Percentiles rank a stretch among this genome's conserved stretches.
These are phyloP conservation scores for Lentinula guzmanii DNA, from an alignment of 768 basidiomycete species.

Conservation along the genomic window DNA sequence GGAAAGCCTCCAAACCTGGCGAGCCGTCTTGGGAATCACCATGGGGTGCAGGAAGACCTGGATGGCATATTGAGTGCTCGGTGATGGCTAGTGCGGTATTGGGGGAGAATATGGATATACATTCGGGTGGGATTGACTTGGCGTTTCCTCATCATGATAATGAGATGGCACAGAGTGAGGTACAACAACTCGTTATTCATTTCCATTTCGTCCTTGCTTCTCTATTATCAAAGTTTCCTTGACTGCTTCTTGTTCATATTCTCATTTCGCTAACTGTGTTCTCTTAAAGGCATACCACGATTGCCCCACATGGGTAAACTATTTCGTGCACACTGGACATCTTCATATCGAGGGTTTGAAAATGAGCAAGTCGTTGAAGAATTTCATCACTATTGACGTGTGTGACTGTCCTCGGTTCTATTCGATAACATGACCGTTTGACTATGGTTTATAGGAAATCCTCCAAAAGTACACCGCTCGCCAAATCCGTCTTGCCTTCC, in stretches of 20 bases:
- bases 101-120: constrained; percentile 92
- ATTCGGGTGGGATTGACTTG: constrained; percentile 94
- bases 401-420: constrained; percentile 19
- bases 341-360: constrained; percentile 97
- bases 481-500: constrained; percentile 87
- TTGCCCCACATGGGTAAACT: constrained; percentile 94
- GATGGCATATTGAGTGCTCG: constrained; percentile 99
- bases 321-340: constrained; percentile 98
- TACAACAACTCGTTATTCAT: constrained; percentile 14
- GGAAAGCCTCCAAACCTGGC: constrained; percentile 95
- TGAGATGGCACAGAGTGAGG: constrained; percentile 97
- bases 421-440: not conserved
- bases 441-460: constrained; percentile 57
- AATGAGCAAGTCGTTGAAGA: constrained; percentile 99
- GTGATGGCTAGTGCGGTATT: constrained; percentile 94
- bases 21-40: constrained; percentile 96
- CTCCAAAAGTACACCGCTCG: constrained; percentile 76
- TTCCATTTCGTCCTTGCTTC: not conserved
- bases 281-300: constrained; percentile 81
- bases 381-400: constrained; percentile 96
- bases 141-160: constrained; percentile 99
- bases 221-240: not conserved
- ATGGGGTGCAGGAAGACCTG: constrained; percentile 94
- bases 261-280: not conserved
- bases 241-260: not conserved